Evolutionary conservation across 1,139 yeast species (phyloP).

Genomic region (Nakaseomyces kungkrabaensis): DNA sequence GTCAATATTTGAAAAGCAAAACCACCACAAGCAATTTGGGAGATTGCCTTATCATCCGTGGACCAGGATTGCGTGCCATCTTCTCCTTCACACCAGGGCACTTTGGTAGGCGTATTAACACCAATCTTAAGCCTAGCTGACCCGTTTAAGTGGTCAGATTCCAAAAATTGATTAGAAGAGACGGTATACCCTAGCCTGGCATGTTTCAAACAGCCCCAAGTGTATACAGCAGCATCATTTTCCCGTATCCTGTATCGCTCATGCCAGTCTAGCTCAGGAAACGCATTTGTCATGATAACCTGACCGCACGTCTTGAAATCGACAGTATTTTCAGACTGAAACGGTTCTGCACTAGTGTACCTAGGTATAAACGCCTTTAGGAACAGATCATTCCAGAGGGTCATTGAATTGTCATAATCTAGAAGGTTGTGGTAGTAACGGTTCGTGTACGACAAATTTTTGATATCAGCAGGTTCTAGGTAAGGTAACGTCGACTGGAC

Average conservation of each 20-base stretch:
- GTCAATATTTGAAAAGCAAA: constrained; percentile 55
- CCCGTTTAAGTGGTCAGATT: constrained; percentile 22
- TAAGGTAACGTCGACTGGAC: constrained; percentile 24
- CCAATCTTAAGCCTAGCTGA: constrained; percentile 29
- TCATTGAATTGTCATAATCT: constrained; percentile 31
- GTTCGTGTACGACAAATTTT: constrained; percentile 38
- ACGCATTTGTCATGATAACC: constrained; percentile 22
- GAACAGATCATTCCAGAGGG: constrained; percentile 40
- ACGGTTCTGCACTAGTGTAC: constrained; percentile 33
- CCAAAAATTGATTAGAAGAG: constrained; percentile 27
- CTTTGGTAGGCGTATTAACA: constrained; percentile 37
- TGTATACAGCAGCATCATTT: constrained; percentile 37
- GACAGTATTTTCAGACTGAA: constrained; percentile 20
- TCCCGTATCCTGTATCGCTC: constrained; percentile 39
- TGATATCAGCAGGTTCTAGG: constrained; percentile 39
- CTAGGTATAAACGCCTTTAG: constrained; percentile 40
- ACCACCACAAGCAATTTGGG: constrained; percentile 59
- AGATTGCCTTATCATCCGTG: constrained; percentile 32
- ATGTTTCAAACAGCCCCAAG: constrained; percentile 52
- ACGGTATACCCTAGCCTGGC: constrained; percentile 50
- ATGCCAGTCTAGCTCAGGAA: constrained; percentile 39
- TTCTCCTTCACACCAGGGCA: constrained; percentile 26
- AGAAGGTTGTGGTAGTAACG: constrained; percentile 26
- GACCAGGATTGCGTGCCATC: constrained; percentile 17
- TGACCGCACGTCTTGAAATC: constrained; percentile 25